Evolutionary conservation across 2,329 filamentous ascomycete species (phyloP), one percentile per base, ranked within the genome.

Genomic region (Orbilia brochopaga): DNA sequence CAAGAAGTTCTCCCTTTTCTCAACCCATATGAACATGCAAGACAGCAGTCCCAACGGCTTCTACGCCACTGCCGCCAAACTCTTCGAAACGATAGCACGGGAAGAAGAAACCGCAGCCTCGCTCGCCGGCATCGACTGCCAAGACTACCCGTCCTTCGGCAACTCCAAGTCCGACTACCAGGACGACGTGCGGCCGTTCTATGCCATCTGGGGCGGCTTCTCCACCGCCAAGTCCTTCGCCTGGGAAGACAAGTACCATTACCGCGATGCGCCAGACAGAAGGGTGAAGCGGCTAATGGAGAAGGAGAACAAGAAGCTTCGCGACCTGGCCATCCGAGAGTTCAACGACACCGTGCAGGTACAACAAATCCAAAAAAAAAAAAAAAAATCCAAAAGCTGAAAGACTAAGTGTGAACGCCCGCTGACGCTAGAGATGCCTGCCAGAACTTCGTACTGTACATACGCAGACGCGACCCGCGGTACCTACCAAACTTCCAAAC

Each of bases 391-490:
- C 6, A 51, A n/a, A 3, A 4, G 4, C 11, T 15, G 6, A 51
- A 27, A 27, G 23, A 17, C 19, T 32, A 3, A 32, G 8, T 2
- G n/a, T 35, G 19, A 27, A 40, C 50, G 7, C 19, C 57, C n/a
- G 19, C 50, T 42, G 37, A 7, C 40, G 48, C n/a, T 35, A 4
- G 17, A 52, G 23, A 19, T 2, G 8, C 27, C 27, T 32, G 8
- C 27, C 83, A 91, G 64, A 90, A 91, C 5, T 83, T 99, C 11
- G 89, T 97, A 1, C 84, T 87, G 1, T 97, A 97, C 79, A 89
- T 93, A 15, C 88, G 91, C 75, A 97, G 96, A 81, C 86, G 94
- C 35, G 94, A 99, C 78, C 91, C 92, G 0, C 87, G 94, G 48
- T 96, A 91, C 78, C 84, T 89, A 4, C 85, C 87, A 24, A 93